Evolutionary conservation across 306 rosid genomes (phyloP), one percentile per base, ranked within the genome.

Genomic region (Cicer yamashitae): DNA sequence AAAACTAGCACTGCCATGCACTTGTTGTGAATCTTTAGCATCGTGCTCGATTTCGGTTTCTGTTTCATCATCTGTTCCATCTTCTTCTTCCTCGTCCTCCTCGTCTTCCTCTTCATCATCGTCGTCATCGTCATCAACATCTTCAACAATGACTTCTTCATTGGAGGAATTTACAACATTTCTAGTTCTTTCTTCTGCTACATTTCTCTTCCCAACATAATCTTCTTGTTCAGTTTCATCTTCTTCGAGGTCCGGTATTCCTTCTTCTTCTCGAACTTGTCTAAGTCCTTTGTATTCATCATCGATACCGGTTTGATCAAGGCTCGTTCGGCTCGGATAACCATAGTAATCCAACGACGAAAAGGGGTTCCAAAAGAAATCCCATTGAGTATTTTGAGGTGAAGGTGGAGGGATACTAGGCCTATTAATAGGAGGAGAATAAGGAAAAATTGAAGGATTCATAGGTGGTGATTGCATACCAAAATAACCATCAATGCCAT

Each of bases 291-390:
- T 77, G 8, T 76, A 80, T 43, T 90, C 97, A 69, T 90, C 93
- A 69, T 91, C 93, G 67, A 77, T 80, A 48, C 73, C 74, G 7
- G 52, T 72, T 40, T 82, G 88, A 6, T 86, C 93, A 30, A 84
- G 71, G 77, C 86, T 86, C 62, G 58, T 83, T 57, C 44, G 58
- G 54, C 74, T 84, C 44, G 93, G 90, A 83, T 90, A 92, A 52
- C 90, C 90, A 53, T 90, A 90, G 84, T 92, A 76, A 81, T 92
- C 96, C 54, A 89, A 52, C 7, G 99, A 88, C 30, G 92, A 84
- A 90, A 94, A 94, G 0, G 99, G 99, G 67, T 94, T 90, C 98
- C 99, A 94, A 63, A 90, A 92, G 79, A 84, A 90, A 81, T 94
- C 96, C 99, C 99, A 94, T 18, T 89, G 99, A 13, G 96, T 74